Evolutionary conservation across 345 rosid genomes (phyloP), one percentile per base, ranked within the genome.

Genomic region (Passiflora organensis): DNA sequence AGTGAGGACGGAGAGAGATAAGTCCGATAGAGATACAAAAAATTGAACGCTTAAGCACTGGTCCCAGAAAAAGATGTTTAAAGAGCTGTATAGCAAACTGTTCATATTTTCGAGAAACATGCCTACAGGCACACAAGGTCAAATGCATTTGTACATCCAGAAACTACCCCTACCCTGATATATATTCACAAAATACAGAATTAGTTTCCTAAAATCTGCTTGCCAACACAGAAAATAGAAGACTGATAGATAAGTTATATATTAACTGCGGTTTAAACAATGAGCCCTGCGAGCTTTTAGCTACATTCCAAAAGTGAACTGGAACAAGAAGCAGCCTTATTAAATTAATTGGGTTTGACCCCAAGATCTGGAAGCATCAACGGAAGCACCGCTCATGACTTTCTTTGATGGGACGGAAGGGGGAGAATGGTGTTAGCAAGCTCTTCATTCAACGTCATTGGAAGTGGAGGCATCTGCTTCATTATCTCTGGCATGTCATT

Each of bases 381-480:
- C 34, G 17, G 64, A 41, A 21, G 16, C 46, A 56, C 25, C 36
- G 38, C 68, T 80, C 83, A 80, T 15, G 76, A 66, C 75, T 75
- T 77, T 74, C 65, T 69, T 56, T 58, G 77, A 74, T 71, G 86
- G 14, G 87, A 53, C 2, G 85, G 37, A 42, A 23, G 74, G 45
- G 79, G 79, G 44, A 82, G 87, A 70, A 83, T 70, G 22, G 82
- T 71, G 57, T 72, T 81, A 23, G 86, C 88, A 17, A 85, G 78
- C 59, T 88, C 90, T 28, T 88, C 90, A 10, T 88, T 85, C 62
- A 87, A 52, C 74, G 82, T 85, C 60, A 81, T 80, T 1, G 96
- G 93, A 66, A 87, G 85, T 10, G 83, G 87, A 41, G 96, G 93
- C 93, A 87, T 87, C 70, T 84, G 89, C 71, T 79, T 80, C 96